phyloP scores from a whole-genome alignment of 441 rosid species.

The Cnidoscolus chayamansa region DNA sequence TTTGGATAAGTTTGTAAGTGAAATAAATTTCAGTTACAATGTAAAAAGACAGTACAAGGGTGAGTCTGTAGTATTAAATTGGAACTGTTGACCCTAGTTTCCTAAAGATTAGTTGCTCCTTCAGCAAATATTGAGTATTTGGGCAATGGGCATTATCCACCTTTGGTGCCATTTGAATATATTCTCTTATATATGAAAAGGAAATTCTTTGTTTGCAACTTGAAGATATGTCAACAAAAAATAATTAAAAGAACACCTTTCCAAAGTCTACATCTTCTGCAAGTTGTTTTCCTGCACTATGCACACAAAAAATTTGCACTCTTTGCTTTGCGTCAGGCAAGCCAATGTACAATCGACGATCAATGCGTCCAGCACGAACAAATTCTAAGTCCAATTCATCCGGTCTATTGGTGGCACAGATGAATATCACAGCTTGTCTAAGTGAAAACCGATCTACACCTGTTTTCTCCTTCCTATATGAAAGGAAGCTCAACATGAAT shows the following conservation, averaged over 20 bases:
- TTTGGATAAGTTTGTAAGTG: background rate
- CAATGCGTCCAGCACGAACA: constrained; percentile 89
- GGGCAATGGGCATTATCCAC: too few species aligned
- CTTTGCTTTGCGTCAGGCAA: constrained; percentile 93
- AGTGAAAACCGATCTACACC: constrained; percentile 90
- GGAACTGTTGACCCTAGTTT: too few species aligned
- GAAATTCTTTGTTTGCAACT: too few species aligned
- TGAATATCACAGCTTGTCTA: constrained; percentile 96
- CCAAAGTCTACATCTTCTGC: constrained; percentile 83
- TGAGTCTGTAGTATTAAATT: too few species aligned
- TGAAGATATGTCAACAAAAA: background rate
- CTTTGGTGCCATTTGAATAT: too few species aligned
- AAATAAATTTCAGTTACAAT: background rate
- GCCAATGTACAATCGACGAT: constrained; percentile 92
- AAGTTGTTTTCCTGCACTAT: constrained; percentile 78
- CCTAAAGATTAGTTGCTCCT: too few species aligned
- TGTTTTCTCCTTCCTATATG: constrained; percentile 78
- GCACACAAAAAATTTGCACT: constrained; percentile 85
- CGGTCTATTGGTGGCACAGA: constrained; percentile 97
- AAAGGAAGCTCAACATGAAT: constrained; percentile 23
- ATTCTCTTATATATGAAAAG: too few species aligned
- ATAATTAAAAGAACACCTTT: constrained; percentile 31
- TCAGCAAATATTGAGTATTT: too few species aligned
- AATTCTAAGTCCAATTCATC: constrained; percentile 94
- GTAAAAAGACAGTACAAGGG: background rate